phyloP scores from a whole-genome alignment of 2,329 filamentous ascomycete species.

The Elsinoe arachidis region DNA sequence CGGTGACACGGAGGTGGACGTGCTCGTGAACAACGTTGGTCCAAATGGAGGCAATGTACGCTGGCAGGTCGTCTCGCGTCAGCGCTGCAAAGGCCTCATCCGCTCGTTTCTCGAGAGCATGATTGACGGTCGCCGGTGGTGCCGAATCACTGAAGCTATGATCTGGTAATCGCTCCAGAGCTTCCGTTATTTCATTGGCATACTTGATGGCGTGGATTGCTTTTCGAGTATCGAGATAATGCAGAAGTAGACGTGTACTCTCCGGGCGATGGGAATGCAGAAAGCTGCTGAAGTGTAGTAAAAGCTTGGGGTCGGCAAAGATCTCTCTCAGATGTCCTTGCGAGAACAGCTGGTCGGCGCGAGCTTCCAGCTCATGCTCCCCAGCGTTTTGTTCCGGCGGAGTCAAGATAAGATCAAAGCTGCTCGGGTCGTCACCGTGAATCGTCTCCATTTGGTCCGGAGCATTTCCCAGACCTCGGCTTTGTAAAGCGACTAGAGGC shows the following conservation, averaged over 20 bases:
- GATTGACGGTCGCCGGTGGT: slow-evolving; percentile 48
- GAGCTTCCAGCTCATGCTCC: slow-evolving; percentile 52
- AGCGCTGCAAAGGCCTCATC: slow-evolving; percentile 56
- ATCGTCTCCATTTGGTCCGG: slow-evolving; percentile 38
- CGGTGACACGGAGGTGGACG: slow-evolving; percentile 58
- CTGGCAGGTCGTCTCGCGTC: slow-evolving; percentile 59
- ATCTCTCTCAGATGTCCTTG: slow-evolving; percentile 56
- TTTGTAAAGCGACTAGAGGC: slow-evolving; percentile 36
- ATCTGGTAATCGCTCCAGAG: slow-evolving; percentile 48
- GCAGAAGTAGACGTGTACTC: slow-evolving; percentile 58
- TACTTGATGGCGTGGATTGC: slow-evolving; percentile 63
- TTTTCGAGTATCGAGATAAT: slow-evolving; percentile 65
- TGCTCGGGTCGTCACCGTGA: slow-evolving; percentile 47
- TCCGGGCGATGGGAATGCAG: slow-evolving; percentile 50
- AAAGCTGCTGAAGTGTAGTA: slow-evolving; percentile 60
- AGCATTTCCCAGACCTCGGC: slow-evolving; percentile 34
- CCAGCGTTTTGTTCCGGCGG: slow-evolving; percentile 26
- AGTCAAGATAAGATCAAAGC: slow-evolving; percentile 44
- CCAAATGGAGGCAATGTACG: slow-evolving; percentile 61
- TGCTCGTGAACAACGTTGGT: slow-evolving; percentile 61
- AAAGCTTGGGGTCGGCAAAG: slow-evolving; percentile 53
- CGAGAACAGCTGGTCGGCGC: slow-evolving; percentile 58
- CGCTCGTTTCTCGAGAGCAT: slow-evolving; percentile 53
- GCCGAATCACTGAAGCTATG: slow-evolving; percentile 47
- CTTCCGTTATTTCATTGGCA: slow-evolving; percentile 57